Percentiles rank a stretch among this genome's conserved stretches.
These are phyloP conservation scores for Paramecium bursaria DNA, from an alignment of 73 alveolate genomes.

Conservation along the genomic window DNA sequence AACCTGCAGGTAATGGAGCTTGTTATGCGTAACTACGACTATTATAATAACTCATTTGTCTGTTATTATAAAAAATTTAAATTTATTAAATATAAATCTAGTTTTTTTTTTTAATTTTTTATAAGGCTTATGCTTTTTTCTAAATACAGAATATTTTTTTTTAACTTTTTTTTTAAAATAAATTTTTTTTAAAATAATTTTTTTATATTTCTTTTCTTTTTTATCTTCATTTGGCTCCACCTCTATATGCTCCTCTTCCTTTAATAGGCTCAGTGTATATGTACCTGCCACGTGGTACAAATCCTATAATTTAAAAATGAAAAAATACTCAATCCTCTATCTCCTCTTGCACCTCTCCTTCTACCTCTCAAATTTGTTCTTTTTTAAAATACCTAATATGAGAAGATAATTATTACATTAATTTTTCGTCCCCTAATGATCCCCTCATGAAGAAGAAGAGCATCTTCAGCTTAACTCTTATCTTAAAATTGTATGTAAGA, in stretches of 20 bases:
- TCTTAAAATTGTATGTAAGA: slow-evolving; percentile 34
- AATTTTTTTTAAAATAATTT: too few relatives aligned
- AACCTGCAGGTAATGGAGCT: too few relatives aligned
- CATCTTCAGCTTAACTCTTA: slow-evolving; percentile 12
- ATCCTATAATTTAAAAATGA: neutral
- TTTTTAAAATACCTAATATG: slow-evolving; percentile 1
- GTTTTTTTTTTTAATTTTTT: too few relatives aligned
- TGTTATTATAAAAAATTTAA: too few relatives aligned
- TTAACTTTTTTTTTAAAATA: too few relatives aligned
- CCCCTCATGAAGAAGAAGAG: slow-evolving; percentile 24
- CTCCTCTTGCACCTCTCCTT: slow-evolving; percentile 18
- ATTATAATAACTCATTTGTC: too few relatives aligned
- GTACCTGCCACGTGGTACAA: slow-evolving; percentile 31
- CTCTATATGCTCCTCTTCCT: slow-evolving; percentile 55
- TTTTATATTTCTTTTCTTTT: too few relatives aligned
- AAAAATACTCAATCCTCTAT: slow-evolving; percentile 37
- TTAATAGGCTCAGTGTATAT: slow-evolving; percentile 35
- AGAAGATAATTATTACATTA: neutral
- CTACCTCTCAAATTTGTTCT: slow-evolving; percentile 53
- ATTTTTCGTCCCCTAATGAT: slow-evolving; percentile 45
- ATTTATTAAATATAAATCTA: too few relatives aligned
- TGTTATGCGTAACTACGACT: too few relatives aligned
- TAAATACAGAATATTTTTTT: too few relatives aligned
- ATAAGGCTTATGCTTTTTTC: too few relatives aligned
- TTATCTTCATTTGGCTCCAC: too few relatives aligned